A percentile compares a stretch with the other conserved stretches of the same genome.
These are phyloP conservation scores for Candida golubevii DNA, from an alignment of 805 yeast species.

Conservation along the genomic window DNA sequence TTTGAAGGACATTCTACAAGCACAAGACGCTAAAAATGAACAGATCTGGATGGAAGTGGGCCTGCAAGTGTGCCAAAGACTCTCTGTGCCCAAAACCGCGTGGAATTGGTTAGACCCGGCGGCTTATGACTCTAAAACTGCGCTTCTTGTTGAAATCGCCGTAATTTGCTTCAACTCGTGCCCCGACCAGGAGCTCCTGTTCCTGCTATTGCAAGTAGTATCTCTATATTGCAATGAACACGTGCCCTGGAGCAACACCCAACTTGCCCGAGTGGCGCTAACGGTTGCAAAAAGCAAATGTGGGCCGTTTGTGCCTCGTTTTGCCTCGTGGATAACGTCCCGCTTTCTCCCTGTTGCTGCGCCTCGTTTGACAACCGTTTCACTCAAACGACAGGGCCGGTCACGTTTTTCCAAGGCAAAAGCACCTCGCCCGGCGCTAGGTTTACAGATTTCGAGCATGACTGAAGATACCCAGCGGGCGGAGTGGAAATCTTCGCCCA, in stretches of 20 bases:
- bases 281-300: not conserved
- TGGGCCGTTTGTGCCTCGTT: not conserved
- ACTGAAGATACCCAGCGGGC: constrained; percentile 22
- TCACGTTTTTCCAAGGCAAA: constrained; percentile 1
- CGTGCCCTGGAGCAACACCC: constrained; percentile 26
- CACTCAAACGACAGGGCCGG: not conserved
- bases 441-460: constrained; percentile 8
- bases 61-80: constrained; percentile 1
- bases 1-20: not conserved
- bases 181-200: constrained; percentile 3
- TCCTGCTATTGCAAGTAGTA: constrained; percentile 2
- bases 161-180: constrained; percentile 3
- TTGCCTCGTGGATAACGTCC: not conserved
- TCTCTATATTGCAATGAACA: constrained; percentile 26
- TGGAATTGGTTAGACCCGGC: constrained; percentile 8
- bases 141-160: constrained; percentile 8
- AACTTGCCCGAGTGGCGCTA: constrained; percentile 3
- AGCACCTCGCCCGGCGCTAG: constrained; percentile 17
- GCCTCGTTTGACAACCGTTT: constrained; percentile 3
- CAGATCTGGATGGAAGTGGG: not conserved
- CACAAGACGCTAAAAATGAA: not conserved
- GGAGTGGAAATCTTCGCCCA: constrained; percentile 24
- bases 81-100: not conserved
- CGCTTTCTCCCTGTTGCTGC: constrained; percentile 4
- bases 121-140: not conserved